Conservation (phyloP, 2,329 filamentous ascomycete genomes). For the Hypoxylon sp. region DNA sequence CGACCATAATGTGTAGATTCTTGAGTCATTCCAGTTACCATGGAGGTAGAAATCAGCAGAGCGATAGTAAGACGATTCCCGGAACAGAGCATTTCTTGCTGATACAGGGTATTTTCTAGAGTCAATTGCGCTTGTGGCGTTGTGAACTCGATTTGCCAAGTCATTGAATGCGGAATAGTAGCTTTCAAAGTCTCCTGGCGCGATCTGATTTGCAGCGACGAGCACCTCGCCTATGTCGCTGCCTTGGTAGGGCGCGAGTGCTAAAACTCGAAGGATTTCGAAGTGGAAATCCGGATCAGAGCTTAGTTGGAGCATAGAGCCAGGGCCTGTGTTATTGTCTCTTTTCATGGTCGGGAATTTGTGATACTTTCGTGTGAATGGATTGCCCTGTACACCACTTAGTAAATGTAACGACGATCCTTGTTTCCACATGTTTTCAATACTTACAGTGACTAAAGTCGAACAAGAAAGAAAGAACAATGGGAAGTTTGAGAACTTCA, state of each 20-base stretch:
- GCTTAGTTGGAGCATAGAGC: slow-evolving; percentile 47
- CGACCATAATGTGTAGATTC: slow-evolving; percentile 53
- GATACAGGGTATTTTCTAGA: slow-evolving; percentile 44
- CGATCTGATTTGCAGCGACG: slow-evolving; percentile 49
- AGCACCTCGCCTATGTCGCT: slow-evolving; percentile 52
- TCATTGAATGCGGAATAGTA: slow-evolving; percentile 47
- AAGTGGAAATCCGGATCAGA: slow-evolving; percentile 49
- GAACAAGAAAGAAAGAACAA: slow-evolving; percentile 24
- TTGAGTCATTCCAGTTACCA: slow-evolving; percentile 55
- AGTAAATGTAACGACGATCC: slow-evolving; percentile 4
- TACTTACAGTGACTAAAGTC: slow-evolving; percentile 29
- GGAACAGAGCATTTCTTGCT: slow-evolving; percentile 54
- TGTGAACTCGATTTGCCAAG: slow-evolving; percentile 45
- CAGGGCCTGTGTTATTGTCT: slow-evolving; percentile 28
- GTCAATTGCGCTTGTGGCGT: slow-evolving; percentile 42
- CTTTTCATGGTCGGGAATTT: slow-evolving; percentile 16
- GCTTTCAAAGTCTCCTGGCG: slow-evolving; percentile 49
- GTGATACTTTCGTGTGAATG: slow-evolving; percentile 8
- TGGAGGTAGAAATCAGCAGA: slow-evolving; percentile 58
- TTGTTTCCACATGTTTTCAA: background rate
- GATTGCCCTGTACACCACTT: slow-evolving; percentile 12
- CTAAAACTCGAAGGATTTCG: slow-evolving; percentile 48
- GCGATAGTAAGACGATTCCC: slow-evolving; percentile 57
- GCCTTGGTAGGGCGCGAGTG: slow-evolving; percentile 47
- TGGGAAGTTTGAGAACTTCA: slow-evolving; percentile 22